Base-by-base conservation (phyloP, 352 stramenopile species). In the Stramenopiles sp. region DNA sequence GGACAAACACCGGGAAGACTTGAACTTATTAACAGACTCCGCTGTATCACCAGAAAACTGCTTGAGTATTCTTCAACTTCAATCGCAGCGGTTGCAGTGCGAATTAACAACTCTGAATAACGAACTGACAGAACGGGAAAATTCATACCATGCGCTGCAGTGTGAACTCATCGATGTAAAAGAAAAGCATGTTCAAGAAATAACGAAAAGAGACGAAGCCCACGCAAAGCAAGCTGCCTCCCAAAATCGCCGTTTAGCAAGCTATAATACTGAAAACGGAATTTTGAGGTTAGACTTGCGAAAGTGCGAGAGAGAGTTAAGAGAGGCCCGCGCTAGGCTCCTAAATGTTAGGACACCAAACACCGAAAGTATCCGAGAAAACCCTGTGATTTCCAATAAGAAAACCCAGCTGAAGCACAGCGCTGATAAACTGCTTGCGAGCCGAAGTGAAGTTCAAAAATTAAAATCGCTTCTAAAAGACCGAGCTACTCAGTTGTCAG, bases 111-210 rank as follows among this genome's bases (percentile, higher is more conserved):
- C 25, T 18, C 25, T 63, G 25, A 18, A 12, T 18, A 63, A 25
- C 25, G 43, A 63, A 63, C 25, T 63, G 25, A 63, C 12, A 12
- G 43, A 63, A 25, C 43, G 43, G 25, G 43, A 63, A 63, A 63
- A 63, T 18, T 12, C 43, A 18, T 63, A 63, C 43, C 43, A 63
- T 63, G 43, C 12, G 25, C 12, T 25, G 25, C 43, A 63, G 43
- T 63, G 43, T 63, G 43, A 63, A 63, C 12, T 63, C 12, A 63
- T 63, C 43, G 43, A 63, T 63, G 12, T 63, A 25, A 63, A 63
- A 25, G 43, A 63, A 25, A 63, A 63, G 25, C 43, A 63, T 18
- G 43, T 12, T 25, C 43, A 63, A 63, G 43, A 63, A 63, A 63
- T 25, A 63, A 63, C 25, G 25, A 63, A 25, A 63, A 12, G 43